Percentiles rank a stretch among this genome's conserved stretches.
These are phyloP conservation scores for Xylariaceae sp. DNA, from an alignment of 2,329 filamentous ascomycete species.

Conservation along the genomic window DNA sequence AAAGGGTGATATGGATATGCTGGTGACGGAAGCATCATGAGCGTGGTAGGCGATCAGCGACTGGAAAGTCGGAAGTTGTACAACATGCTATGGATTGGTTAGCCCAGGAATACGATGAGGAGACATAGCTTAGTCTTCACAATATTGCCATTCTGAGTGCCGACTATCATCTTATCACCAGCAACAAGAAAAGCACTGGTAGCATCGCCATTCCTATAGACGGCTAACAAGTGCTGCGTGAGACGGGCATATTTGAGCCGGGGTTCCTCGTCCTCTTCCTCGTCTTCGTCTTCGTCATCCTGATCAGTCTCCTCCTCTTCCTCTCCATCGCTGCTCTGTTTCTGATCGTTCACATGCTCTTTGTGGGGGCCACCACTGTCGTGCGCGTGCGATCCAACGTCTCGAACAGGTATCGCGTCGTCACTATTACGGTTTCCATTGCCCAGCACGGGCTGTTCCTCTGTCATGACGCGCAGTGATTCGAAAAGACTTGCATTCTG, in stretches of 20 bases:
- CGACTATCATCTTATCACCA: slow-evolving; percentile 96
- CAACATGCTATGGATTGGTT: slow-evolving; percentile 50
- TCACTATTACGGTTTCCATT: slow-evolving; percentile 12
- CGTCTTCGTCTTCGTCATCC: slow-evolving; percentile 65
- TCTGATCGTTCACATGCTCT: slow-evolving; percentile 74
- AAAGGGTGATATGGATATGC: slow-evolving; percentile 84
- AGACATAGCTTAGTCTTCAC: slow-evolving; percentile 46
- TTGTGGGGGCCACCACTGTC: slow-evolving; percentile 62
- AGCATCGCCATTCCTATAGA: slow-evolving; percentile 93
- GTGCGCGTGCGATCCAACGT: slow-evolving; percentile 35
- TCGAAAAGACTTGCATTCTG: slow-evolving; percentile 18
- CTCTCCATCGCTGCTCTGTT: slow-evolving; percentile 19
- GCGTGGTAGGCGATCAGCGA: slow-evolving; percentile 83
- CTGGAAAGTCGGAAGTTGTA: slow-evolving; percentile 78
- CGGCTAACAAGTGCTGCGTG: slow-evolving; percentile 70
- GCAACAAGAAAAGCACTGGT: slow-evolving; percentile 87
- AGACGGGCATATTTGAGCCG: slow-evolving; percentile 88
- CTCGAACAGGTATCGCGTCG: slow-evolving; percentile 31
- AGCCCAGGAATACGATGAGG: background rate
- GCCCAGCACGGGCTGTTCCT: slow-evolving; percentile 33
- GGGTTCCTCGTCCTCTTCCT: slow-evolving; percentile 90
- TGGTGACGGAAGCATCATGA: slow-evolving; percentile 86
- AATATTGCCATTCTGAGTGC: slow-evolving; percentile 95
- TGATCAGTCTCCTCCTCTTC: slow-evolving; percentile 46
- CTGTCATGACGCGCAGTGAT: slow-evolving; percentile 36